Evolutionary conservation across 2,329 filamentous ascomycete genomes (phyloP).

Genomic region (Coleophoma eucalyptorum): DNA sequence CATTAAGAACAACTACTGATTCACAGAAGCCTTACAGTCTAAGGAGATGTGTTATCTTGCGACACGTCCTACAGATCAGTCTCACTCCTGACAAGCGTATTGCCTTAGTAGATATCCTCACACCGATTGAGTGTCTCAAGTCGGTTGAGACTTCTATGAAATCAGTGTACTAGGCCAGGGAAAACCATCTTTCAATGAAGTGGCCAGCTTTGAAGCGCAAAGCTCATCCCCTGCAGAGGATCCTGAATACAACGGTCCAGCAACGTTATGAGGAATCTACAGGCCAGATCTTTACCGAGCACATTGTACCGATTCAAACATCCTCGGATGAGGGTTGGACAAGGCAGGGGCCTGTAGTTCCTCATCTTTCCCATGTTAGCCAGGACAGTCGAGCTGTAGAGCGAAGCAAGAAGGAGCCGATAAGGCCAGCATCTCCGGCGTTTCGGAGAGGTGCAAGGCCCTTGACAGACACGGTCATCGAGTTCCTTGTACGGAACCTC

Average conservation of each 20-base stretch:
- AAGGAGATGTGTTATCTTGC: too few relatives aligned
- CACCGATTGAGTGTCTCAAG: too few relatives aligned
- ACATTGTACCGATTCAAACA: conserved; percentile 10
- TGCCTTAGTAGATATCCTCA: too few relatives aligned
- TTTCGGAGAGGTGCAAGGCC: conserved; percentile 13
- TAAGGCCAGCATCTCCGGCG: conserved; percentile 7
- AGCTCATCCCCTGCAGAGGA: background rate
- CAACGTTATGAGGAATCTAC: conserved; percentile 21
- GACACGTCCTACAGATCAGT: too few relatives aligned
- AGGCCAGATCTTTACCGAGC: conserved; percentile 24
- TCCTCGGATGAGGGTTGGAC: conserved; percentile 17
- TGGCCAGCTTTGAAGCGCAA: conserved; percentile 4
- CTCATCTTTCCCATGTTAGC: conserved; percentile 5
- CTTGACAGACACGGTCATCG: conserved; percentile 17
- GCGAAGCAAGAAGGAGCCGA: background rate
- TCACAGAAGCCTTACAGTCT: too few relatives aligned
- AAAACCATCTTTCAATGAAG: background rate
- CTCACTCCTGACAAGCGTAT: too few relatives aligned
- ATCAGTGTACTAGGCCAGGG: too few relatives aligned
- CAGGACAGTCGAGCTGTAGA: conserved; percentile 2
- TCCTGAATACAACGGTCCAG: background rate
- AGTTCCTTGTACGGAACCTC: conserved; percentile 17
- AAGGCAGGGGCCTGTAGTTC: conserved; percentile 4
- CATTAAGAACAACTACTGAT: too few relatives aligned
- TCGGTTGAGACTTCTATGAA: too few relatives aligned